phyloP scores from a whole-genome alignment of 2,329 filamentous ascomycete genomes.

The Hypoxylon sp. region DNA sequence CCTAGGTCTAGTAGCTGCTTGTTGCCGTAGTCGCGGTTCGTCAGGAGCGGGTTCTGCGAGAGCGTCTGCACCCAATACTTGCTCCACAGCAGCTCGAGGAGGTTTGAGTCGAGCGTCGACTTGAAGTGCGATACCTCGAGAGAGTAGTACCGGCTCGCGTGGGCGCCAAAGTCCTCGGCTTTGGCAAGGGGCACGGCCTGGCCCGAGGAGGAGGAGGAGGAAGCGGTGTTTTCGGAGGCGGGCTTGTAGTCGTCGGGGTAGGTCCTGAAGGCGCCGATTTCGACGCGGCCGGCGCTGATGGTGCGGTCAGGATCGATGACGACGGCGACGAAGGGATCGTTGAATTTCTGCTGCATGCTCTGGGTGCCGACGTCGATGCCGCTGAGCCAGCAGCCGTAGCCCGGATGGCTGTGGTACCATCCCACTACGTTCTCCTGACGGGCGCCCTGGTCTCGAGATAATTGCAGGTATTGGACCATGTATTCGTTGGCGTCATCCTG shows the following conservation, averaged over 20 bases:
- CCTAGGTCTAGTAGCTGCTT: slow-evolving; percentile 93
- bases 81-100: slow-evolving; percentile 94
- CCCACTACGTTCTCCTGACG: slow-evolving; percentile 93
- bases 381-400: slow-evolving; percentile 97
- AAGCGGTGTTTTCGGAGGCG: slow-evolving; percentile 30
- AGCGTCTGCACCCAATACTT: slow-evolving; percentile 99
- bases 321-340: slow-evolving; percentile 93
- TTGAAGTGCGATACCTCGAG: slow-evolving; percentile 96
- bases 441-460: slow-evolving; percentile 79
- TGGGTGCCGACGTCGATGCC: slow-evolving; percentile 96
- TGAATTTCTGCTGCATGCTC: slow-evolving; percentile 84
- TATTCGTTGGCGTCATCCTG: slow-evolving; percentile 98
- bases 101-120: slow-evolving; percentile 86
- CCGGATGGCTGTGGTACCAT: slow-evolving; percentile 98
- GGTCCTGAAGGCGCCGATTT: slow-evolving; percentile 96
- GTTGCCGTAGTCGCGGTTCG: slow-evolving; percentile 92
- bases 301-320: slow-evolving; percentile 98
- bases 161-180: slow-evolving; percentile 94
- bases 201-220: slow-evolving; percentile 60
- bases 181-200: slow-evolving; percentile 91
- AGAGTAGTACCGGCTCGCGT: slow-evolving; percentile 90
- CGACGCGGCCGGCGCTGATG: slow-evolving; percentile 93
- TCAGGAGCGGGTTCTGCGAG: slow-evolving; percentile 89
- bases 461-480: slow-evolving; percentile 86
- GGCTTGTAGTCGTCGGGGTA: slow-evolving; percentile 82